Evolutionary conservation across 768 basidiomycete species (phyloP).

Genomic region (Lactarius indigo): DNA sequence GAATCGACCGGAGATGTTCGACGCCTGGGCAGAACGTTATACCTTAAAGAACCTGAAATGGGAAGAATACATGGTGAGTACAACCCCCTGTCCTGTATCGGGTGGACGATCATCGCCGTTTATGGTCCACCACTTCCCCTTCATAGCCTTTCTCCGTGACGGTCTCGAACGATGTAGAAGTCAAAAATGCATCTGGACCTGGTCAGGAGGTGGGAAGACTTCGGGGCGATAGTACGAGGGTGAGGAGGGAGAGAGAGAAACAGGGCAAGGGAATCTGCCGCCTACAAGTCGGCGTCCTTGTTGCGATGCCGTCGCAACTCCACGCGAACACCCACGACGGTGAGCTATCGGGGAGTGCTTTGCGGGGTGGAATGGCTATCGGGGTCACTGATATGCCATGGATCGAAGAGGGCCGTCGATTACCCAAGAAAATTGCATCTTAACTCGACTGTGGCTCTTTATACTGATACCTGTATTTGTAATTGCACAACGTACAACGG

Average conservation of each 20-base stretch:
- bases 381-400: constrained; percentile 17
- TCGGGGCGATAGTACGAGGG: not conserved
- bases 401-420: not conserved
- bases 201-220: not conserved
- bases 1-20: constrained; percentile 17
- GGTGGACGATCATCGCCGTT: not conserved
- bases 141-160: constrained; percentile 15
- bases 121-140: not conserved
- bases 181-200: not conserved
- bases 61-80: constrained; percentile 13
- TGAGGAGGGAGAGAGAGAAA: not conserved
- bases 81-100: not conserved
- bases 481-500: no score
- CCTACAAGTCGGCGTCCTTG: constrained; percentile 21
- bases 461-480: not conserved
- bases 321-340: not conserved
- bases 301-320: constrained; percentile 22
- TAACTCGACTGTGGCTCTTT: not conserved
- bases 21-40: constrained; percentile 13
- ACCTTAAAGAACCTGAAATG: not conserved
- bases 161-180: not conserved
- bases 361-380: constrained; percentile 7
- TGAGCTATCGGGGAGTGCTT: not conserved
- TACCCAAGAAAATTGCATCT: not conserved
- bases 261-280: not conserved